Conservation (phyloP, 2,329 filamentous ascomycete genomes). For the Talaromyces sp. region DNA sequence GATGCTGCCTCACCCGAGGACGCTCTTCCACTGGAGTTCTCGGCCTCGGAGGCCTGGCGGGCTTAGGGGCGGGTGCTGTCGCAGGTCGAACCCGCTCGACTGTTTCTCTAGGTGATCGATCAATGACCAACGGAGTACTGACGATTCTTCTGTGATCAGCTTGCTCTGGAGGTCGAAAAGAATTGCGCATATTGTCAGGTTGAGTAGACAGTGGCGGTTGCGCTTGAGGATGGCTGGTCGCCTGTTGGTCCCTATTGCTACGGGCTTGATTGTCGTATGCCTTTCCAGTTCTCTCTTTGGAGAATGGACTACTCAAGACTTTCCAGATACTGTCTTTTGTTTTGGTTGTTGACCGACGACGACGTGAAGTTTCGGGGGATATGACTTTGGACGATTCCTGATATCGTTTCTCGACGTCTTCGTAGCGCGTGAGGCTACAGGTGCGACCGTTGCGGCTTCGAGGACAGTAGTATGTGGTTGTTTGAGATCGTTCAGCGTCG, state of each 20-base stretch:
- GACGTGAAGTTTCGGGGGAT: neutral
- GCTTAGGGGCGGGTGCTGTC: neutral
- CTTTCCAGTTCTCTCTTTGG: neutral
- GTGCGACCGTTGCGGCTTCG: conserved; percentile 19
- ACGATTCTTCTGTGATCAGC: neutral
- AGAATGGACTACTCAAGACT: neutral
- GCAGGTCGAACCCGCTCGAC: neutral
- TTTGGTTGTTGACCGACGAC: conserved; percentile 1
- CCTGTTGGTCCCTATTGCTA: neutral
- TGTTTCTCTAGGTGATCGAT: neutral
- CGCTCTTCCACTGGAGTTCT: conserved; percentile 8
- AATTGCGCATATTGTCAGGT: neutral
- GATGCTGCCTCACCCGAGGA: neutral
- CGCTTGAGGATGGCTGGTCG: neutral
- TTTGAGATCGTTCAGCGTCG: conserved; percentile 24
- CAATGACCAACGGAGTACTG: neutral
- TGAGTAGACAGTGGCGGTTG: neutral
- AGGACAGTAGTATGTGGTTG: conserved; percentile 21
- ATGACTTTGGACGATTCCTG: conserved; percentile 10
- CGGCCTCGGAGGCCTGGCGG: neutral
- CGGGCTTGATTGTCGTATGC: neutral
- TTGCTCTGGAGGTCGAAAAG: neutral
- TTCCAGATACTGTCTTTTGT: conserved; percentile 7
- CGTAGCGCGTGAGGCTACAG: conserved; percentile 18
- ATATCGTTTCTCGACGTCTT: conserved; percentile 21